These are phyloP conservation scores for Penicillium taxi DNA, from an alignment of 495 filamentous ascomycete genomes.

Conservation along the genomic window DNA sequence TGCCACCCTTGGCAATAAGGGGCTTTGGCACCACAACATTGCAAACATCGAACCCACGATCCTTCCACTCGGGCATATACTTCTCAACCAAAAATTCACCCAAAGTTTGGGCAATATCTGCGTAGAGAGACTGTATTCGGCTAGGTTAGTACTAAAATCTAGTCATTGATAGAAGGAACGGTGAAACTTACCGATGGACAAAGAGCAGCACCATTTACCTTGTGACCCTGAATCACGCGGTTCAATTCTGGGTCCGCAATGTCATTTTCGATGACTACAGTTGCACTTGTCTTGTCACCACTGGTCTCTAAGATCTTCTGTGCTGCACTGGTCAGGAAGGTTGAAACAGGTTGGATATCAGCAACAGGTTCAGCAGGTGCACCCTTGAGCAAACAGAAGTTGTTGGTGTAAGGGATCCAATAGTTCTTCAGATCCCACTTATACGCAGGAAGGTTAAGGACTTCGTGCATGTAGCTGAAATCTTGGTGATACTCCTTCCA, in stretches of 20 bases:
- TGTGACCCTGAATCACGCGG: slow-evolving; percentile 58
- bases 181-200: slow-evolving; percentile 43
- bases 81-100: slow-evolving; percentile 59
- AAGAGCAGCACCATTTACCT: slow-evolving; percentile 57
- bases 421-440: slow-evolving; percentile 75
- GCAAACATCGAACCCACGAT: slow-evolving; percentile 52
- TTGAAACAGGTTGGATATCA: slow-evolving; percentile 26
- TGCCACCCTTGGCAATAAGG: slow-evolving; percentile 52
- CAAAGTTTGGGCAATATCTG: slow-evolving; percentile 69
- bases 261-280: slow-evolving; percentile 60
- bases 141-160: slow-evolving; percentile 7
- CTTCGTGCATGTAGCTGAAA: slow-evolving; percentile 50
- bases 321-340: slow-evolving; percentile 34
- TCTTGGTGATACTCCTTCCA: slow-evolving; percentile 78
- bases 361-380: slow-evolving; percentile 20
- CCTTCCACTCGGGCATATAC: slow-evolving; percentile 43
- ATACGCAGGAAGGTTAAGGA: slow-evolving; percentile 66
- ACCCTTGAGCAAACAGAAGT: slow-evolving; percentile 44
- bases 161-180: neutral
- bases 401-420: slow-evolving; percentile 69
- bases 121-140: slow-evolving; percentile 50
- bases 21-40: slow-evolving; percentile 64
- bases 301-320: slow-evolving; percentile 49
- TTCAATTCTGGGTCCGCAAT: slow-evolving; percentile 52
- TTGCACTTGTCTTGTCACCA: slow-evolving; percentile 44